phyloP scores from a whole-genome alignment of 139 green algal species.

The Volvox africanus region DNA sequence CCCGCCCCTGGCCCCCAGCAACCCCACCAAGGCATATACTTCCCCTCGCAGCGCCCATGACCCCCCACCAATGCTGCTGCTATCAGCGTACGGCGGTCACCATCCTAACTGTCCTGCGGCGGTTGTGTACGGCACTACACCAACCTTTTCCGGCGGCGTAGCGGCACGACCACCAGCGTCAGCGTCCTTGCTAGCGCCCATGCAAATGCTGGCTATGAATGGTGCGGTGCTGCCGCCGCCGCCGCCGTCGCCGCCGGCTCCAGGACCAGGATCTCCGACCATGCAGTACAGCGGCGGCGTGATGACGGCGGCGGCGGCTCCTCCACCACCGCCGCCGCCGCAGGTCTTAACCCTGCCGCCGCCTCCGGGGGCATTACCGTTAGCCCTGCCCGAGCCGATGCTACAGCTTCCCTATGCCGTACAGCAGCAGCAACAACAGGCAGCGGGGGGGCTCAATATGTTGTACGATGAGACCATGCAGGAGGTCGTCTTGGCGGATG shows the following conservation, averaged over 20 bases:
- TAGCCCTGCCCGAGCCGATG: neutral
- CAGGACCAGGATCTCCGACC: neutral
- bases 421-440: neutral
- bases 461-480: conserved; percentile 43
- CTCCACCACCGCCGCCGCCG: neutral
- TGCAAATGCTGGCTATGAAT: conserved; percentile 1
- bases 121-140: neutral
- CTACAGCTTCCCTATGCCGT: neutral
- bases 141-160: neutral
- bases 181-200: neutral
- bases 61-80: conserved; percentile 4
- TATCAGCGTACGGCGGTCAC: neutral
- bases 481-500: conserved; percentile 32
- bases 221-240: neutral
- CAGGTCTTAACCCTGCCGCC: neutral
- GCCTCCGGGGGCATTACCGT: neutral
- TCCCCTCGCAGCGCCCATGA: neutral
- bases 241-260: neutral
- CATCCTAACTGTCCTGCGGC: neutral
- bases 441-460: neutral
- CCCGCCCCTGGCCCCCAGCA: neutral
- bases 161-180: neutral
- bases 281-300: neutral
- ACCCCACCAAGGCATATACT: conserved; percentile 18
- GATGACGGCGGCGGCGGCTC: neutral